Evolutionary conservation across 345 rosid species (phyloP).

Genomic region (Brassica cretica): DNA sequence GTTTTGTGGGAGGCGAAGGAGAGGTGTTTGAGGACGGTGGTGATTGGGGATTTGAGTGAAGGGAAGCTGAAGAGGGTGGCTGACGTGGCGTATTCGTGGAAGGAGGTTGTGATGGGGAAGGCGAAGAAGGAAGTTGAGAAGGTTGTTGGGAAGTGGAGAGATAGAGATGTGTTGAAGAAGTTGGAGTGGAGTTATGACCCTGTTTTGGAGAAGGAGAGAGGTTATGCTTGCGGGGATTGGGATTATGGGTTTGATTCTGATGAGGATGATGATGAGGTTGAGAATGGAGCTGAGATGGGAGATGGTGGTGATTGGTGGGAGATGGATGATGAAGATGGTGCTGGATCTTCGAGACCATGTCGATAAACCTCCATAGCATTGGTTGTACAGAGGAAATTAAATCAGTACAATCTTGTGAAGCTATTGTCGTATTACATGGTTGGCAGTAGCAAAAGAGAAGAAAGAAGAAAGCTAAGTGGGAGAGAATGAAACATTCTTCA

Average conservation of each 20-base stretch:
- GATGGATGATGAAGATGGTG: conserved; percentile 50
- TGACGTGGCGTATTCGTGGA: conserved; percentile 60
- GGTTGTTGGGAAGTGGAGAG: conserved; percentile 72
- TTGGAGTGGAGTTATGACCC: conserved; percentile 82
- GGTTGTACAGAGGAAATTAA: not conserved
- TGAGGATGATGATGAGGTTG: conserved; percentile 30
- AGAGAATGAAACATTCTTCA: not conserved
- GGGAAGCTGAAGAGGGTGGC: not conserved
- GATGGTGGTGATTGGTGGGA: conserved; percentile 69
- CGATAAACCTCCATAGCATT: not conserved
- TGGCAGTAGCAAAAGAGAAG: conserved; percentile 1
- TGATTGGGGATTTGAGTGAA: conserved; percentile 56
- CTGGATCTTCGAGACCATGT: conserved; percentile 28
- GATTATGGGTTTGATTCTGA: conserved; percentile 30
- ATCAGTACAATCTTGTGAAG: not conserved
- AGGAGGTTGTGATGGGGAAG: conserved; percentile 77
- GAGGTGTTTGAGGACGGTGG: conserved; percentile 78
- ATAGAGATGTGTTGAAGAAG: conserved; percentile 62
- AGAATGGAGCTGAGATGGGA: conserved; percentile 31
- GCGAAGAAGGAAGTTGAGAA: conserved; percentile 80
- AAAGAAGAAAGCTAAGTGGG: not conserved
- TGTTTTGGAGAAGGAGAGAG: conserved; percentile 43
- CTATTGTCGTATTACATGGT: not conserved
- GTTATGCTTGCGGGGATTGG: conserved; percentile 20
- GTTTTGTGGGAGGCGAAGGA: conserved; percentile 67